Base-by-base conservation (phyloP, 768 basidiomycete species). In the Solioccasus polychromus region DNA sequence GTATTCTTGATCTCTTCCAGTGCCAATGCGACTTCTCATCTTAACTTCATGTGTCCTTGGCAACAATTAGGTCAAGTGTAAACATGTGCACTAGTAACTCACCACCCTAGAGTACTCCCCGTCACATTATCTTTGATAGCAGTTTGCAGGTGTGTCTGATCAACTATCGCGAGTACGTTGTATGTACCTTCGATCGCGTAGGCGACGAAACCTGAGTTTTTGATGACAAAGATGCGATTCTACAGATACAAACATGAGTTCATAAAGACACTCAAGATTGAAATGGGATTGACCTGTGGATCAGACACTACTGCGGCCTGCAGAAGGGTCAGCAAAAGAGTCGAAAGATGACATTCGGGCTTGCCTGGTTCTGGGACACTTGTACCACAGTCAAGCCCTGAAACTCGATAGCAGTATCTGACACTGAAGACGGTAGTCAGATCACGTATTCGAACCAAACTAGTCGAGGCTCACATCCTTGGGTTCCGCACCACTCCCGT, bases 321-420 rank as follows among this genome's bases (percentile, higher is more conserved):
- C 4, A 25, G 22, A 14, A 15, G 24, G 1, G 26, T 51, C 15
- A 34, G 23, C 30, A 23, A 19, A 4, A 52, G 25, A 32, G 9
- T 34, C 26, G 20, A 39, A 11, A 11, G 32, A 47, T 42, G 23
- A n/a, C n/a, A n/a, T 0, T 3, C 10, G 12, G 19, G 41, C 49
- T 43, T 37, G 67, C 85, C 58, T 83, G 82, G 58, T 92, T 92
- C 70, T 91, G 89, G 1, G 86, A 86, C 18, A 91, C 90, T 58
- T 92, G 89, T 1, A 92, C 88, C n/a, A 87, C 74, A 0, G 85
- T 88, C 48, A 92, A 68, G 39, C 89, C 89, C 39, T 81, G 75
- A 62, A 90, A 90, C 51, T 84, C 80, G 37, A 91, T 83, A 19
- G 88, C 85, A 2, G 88, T 84, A 54, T 91, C 88, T 10, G 88